Conservation (phyloP, 1,139 yeast genomes). For the Suhomyces terraborum region DNA sequence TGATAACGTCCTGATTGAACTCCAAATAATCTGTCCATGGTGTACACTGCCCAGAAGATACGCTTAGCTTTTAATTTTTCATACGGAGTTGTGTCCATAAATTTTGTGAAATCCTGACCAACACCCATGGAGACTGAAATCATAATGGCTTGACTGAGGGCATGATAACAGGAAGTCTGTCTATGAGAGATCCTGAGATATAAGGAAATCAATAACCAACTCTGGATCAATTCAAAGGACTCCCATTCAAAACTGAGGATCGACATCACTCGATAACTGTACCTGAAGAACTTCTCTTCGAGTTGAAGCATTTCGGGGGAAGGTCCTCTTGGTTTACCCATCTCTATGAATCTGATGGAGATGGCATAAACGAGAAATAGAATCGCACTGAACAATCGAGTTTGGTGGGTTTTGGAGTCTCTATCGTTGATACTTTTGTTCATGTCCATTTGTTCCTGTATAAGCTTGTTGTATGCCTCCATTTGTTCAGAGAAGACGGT, state of each 20-base stretch:
- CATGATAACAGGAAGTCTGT: constrained; percentile 56
- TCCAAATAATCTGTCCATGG: constrained; percentile 56
- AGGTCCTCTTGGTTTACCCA: constrained; percentile 42
- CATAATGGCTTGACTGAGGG: constrained; percentile 55
- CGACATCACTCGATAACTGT: constrained; percentile 48
- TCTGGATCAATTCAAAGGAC: constrained; percentile 62
- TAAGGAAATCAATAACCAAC: constrained; percentile 57
- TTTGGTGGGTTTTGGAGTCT: constrained; percentile 31
- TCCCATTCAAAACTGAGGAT: constrained; percentile 68
- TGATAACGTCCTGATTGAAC: constrained; percentile 56
- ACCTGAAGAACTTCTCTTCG: constrained; percentile 57
- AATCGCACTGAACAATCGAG: constrained; percentile 54
- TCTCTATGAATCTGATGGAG: constrained; percentile 55
- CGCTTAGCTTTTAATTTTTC: constrained; percentile 54
- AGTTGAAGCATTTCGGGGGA: constrained; percentile 30
- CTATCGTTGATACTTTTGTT: constrained; percentile 14
- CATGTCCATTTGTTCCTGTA: constrained; percentile 15
- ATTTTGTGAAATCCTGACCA: constrained; percentile 29
- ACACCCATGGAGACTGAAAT: constrained; percentile 63
- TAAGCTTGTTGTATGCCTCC: constrained; percentile 33
- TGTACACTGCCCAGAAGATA: constrained; percentile 59
- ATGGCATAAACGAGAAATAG: constrained; percentile 53
- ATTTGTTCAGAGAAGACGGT: constrained; percentile 56
- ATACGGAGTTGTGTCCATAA: constrained; percentile 36
- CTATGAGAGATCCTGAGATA: constrained; percentile 59